Evolutionary conservation across 768 basidiomycete species (phyloP), one percentile per base, ranked within the genome.

Genomic region (Lactarius hatsudake): DNA sequence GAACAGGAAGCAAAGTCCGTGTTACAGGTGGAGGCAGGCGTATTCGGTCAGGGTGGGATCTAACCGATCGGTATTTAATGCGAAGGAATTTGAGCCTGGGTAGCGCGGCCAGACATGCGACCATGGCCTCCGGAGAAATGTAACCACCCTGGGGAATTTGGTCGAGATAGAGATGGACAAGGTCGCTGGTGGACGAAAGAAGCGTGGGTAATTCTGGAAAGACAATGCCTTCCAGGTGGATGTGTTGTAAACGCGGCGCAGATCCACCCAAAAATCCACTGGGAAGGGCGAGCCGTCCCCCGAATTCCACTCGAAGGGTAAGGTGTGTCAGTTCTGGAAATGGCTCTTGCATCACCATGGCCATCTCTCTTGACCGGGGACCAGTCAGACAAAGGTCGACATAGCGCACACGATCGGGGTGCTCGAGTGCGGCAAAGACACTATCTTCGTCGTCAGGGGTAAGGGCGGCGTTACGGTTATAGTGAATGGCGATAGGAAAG

Each of bases 381-480:
- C 48, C 23, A 12, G 12, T n/a, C 12, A 51, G 12, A 3, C 48
- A 13, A 5, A 51, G 12, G 12, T 51, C 48, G 23, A 51, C 9
- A 10, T 23, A 23, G 48, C 23, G 23, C 5, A n/a, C 20, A 2
- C 48, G 48, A 51, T 12, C 23, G 4, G 4, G 23, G 7, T 51
- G 12, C 23, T 51, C 23, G 48, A 51, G 48, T 23, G 56, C 42
- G 1, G 42, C 55, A 45, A 63, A 4, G 15, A 57, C 6, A 6
- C 26, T 57, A n/a, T 57, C 55, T 36, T 56, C 62, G 4, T 63
- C 62, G 32, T 57, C 9, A 10, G 20, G 30, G 34, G 62, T 15
- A n/a, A 55, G 32, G 8, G 42, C 30, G 12, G 1, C 18, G 42
- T 56, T 40, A 30, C 43, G 13, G 3, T n/a, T 26, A 2, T 57